Evolutionary conservation across 352 stramenopile genomes (phyloP).

Genomic region (Phytophthora podocarpi): DNA sequence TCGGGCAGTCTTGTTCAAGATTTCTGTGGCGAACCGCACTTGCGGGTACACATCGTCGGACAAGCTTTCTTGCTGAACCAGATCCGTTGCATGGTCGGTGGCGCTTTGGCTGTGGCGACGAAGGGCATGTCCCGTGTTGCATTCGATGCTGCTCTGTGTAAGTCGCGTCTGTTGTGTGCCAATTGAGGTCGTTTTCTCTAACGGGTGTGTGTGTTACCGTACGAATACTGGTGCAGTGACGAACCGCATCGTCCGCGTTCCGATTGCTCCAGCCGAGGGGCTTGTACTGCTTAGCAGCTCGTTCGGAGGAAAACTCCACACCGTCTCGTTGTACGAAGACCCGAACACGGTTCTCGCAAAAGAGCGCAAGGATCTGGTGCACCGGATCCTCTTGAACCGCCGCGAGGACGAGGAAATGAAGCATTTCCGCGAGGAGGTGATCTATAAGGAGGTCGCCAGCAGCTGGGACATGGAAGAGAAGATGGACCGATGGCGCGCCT

Average conservation of each 20-base stretch:
- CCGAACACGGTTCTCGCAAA: conserved; percentile 66
- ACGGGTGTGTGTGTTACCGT: conserved; percentile 12
- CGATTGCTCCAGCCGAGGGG: conserved; percentile 87
- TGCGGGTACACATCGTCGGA: conserved; percentile 81
- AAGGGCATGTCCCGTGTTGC: conserved; percentile 67
- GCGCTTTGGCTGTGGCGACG: conserved; percentile 79
- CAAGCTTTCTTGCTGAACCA: conserved; percentile 90
- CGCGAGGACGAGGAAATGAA: conserved; percentile 59
- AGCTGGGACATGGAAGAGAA: conserved; percentile 60
- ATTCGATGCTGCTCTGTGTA: conserved; percentile 78
- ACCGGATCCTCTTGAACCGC: conserved; percentile 60
- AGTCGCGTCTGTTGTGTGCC: conserved; percentile 15
- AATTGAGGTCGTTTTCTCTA: conserved; percentile 2
- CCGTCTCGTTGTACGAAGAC: conserved; percentile 76
- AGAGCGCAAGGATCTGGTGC: conserved; percentile 55
- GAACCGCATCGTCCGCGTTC: conserved; percentile 83
- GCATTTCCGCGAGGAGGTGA: conserved; percentile 72
- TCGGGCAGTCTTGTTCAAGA: conserved; percentile 61
- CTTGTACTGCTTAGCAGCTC: conserved; percentile 85
- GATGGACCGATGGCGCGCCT: conserved; percentile 59
- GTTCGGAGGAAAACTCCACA: conserved; percentile 83
- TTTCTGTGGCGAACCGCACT: conserved; percentile 63
- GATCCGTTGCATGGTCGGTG: conserved; percentile 92
- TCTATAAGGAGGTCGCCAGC: conserved; percentile 68
- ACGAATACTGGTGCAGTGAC: conserved; percentile 43